Evolutionary conservation across 2,329 filamentous ascomycete species (phyloP), one percentile per base, ranked within the genome.

Genomic region (Phyllosticta citriasiana): DNA sequence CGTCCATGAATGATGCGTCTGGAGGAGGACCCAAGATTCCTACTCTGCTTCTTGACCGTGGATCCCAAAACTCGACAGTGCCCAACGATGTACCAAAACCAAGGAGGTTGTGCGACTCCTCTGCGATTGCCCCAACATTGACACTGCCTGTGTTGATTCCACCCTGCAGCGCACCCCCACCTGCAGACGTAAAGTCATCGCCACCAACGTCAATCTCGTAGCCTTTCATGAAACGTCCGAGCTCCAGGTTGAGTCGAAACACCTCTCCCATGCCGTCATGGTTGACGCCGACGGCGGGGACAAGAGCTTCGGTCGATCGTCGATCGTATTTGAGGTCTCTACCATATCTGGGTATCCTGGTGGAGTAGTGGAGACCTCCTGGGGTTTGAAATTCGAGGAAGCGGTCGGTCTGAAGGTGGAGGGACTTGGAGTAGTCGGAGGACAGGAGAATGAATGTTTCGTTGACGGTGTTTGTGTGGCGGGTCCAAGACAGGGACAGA

Each of bases 51-150:
- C 91, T 88, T 30, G 89, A 91, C 63, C 94, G 84, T 0, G 92
- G 84, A 71, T 99, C 94, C 90, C 92, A 99, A 70, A 97, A 93
- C 72, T 99, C 94, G 26, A 97, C 90, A 0, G 93, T 96, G n/a
- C 94, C 93, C 61, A 94, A 79, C 2, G 91, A 92, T 1, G 94
- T 99, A 58, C 95, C 94, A 68, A 99, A 99, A 0, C 93, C 92
- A 35, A 92, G 81, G 4, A 99, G 80, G 61, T 94, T 94, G 73
- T 99, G 94, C 55, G 89, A 92, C 51, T 87, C 83, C 71, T 97
- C 90, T 2, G 94, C 94, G 63, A 96, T 84, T 2, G 92, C 88
- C 12, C 86, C 93, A 7, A 87, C 87, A 70, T 97, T 97, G 58
- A 97, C 91, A 57, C 88, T 87, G 14, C 92, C 91, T 0, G 90